phyloP scores from a whole-genome alignment of 73 alveolate genomes.

The Halteria grandinella region DNA sequence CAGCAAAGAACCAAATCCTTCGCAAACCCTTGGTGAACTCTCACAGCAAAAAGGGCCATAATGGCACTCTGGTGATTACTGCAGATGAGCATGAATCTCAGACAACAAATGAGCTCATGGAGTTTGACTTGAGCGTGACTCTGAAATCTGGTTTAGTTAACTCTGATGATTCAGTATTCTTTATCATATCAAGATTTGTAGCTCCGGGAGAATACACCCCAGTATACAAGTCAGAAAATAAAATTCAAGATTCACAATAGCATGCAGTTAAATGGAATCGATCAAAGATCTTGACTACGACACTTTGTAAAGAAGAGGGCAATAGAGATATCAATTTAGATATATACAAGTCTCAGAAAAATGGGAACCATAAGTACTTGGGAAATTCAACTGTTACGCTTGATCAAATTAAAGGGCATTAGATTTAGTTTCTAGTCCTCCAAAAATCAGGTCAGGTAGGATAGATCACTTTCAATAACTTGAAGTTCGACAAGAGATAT shows the following conservation, averaged over 20 bases:
- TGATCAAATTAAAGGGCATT: neutral
- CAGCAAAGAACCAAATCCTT: slow-evolving; percentile 57
- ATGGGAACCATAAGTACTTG: slow-evolving; percentile 17
- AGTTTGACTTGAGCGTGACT: slow-evolving; percentile 24
- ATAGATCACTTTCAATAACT: slow-evolving; percentile 25
- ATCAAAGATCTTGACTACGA: neutral
- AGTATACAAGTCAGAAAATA: slow-evolving; percentile 61
- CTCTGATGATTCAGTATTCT: slow-evolving; percentile 23
- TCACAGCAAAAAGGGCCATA: slow-evolving; percentile 37
- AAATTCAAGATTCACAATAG: neutral
- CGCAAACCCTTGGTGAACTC: slow-evolving; percentile 56
- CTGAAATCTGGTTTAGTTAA: slow-evolving; percentile 61
- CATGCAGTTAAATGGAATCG: slow-evolving; percentile 2
- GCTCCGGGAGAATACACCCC: slow-evolving; percentile 46
- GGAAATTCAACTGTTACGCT: slow-evolving; percentile 6
- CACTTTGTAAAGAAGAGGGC: slow-evolving; percentile 53
- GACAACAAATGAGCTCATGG: slow-evolving; percentile 37
- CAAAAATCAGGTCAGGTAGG: slow-evolving; percentile 36
- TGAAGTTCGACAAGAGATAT: slow-evolving; percentile 51
- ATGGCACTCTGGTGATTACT: slow-evolving; percentile 30
- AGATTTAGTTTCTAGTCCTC: neutral
- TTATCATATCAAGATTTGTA: slow-evolving; percentile 2
- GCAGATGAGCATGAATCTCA: slow-evolving; percentile 33
- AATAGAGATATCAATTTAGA: slow-evolving; percentile 34
- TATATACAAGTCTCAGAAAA: slow-evolving; percentile 32